phyloP scores from a whole-genome alignment of 2,329 filamentous ascomycete species.

The Aspergillus sergii region DNA sequence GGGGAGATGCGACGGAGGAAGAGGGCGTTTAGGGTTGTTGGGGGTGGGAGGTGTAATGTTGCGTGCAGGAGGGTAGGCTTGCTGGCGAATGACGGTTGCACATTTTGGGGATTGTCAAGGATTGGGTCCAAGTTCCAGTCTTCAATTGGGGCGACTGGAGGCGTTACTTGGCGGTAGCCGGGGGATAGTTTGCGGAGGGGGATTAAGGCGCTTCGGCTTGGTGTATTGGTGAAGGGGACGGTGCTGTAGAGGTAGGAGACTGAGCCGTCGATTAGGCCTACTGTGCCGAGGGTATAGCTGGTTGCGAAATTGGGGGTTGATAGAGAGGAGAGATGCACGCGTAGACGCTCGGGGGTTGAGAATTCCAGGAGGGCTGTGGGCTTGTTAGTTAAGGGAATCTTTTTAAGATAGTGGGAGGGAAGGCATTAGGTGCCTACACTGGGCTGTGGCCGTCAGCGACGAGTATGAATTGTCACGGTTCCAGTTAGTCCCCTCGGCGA shows the following conservation, averaged over 20 bases:
- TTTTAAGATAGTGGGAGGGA: not conserved
- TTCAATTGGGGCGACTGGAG: slow-evolving; percentile 38
- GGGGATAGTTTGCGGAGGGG: slow-evolving; percentile 76
- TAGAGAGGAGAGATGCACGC: slow-evolving; percentile 85
- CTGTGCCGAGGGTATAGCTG: slow-evolving; percentile 85
- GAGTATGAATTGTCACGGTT: slow-evolving; percentile 91
- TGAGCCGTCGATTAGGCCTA: slow-evolving; percentile 93
- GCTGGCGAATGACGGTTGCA: slow-evolving; percentile 8
- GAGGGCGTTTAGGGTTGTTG: slow-evolving; percentile 82
- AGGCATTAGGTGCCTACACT: slow-evolving; percentile 57
- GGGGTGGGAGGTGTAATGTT: slow-evolving; percentile 59
- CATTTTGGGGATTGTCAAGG: slow-evolving; percentile 19
- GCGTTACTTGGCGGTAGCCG: slow-evolving; percentile 76
- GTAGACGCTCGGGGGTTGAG: slow-evolving; percentile 78
- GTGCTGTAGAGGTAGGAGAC: slow-evolving; percentile 96
- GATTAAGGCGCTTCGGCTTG: slow-evolving; percentile 72
- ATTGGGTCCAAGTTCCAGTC: slow-evolving; percentile 37
- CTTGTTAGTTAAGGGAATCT: not conserved
- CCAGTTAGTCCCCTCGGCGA: slow-evolving; percentile 85
- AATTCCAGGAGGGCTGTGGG: slow-evolving; percentile 82
- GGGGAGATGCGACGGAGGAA: slow-evolving; percentile 78
- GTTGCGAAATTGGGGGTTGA: slow-evolving; percentile 92
- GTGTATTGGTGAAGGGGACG: slow-evolving; percentile 67
- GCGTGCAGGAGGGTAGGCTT: slow-evolving; percentile 50
- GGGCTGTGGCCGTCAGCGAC: slow-evolving; percentile 77